Percentiles rank a stretch among this genome's conserved stretches.
Evolutionary conservation across 208 protist genomes (phyloP).

Genomic region (Trypanosoma melophagium): DNA sequence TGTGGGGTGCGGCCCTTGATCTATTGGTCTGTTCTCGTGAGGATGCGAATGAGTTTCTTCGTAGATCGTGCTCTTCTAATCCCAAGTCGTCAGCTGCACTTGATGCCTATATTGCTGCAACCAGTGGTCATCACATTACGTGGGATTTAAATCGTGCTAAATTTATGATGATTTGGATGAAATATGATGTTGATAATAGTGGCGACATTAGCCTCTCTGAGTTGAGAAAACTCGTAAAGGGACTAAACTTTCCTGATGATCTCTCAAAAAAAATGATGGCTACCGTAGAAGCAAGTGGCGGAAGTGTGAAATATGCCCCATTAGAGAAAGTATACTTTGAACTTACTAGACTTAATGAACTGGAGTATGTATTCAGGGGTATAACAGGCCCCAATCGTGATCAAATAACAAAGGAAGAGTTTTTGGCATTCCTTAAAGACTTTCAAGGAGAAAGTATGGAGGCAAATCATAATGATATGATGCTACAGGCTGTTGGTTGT

Average conservation of each 20-base stretch:
- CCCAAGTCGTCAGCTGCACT: constrained; percentile 30
- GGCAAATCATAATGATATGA: constrained; percentile 35
- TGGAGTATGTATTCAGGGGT: constrained; percentile 50
- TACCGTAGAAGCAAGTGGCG: constrained; percentile 28
- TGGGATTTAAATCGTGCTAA: constrained; percentile 52
- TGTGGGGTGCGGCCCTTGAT: constrained; percentile 41
- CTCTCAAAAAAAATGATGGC: constrained; percentile 38
- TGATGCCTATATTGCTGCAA: constrained; percentile 34
- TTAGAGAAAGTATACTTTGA: constrained; percentile 51
- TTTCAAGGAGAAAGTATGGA: constrained; percentile 46
- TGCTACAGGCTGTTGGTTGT: constrained; percentile 41
- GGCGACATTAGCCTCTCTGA: constrained; percentile 53
- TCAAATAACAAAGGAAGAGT: constrained; percentile 46
- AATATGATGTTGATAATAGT: constrained; percentile 57
- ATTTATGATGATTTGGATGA: constrained; percentile 74
- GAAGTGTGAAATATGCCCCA: constrained; percentile 37
- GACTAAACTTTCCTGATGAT: constrained; percentile 50
- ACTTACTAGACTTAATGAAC: constrained; percentile 47
- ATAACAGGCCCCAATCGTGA: constrained; percentile 19
- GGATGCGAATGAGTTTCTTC: constrained; percentile 53
- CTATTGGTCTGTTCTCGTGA: constrained; percentile 44
- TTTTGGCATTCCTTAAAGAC: constrained; percentile 44
- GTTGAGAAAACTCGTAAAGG: constrained; percentile 42
- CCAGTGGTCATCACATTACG: constrained; percentile 18
- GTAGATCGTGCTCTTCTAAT: constrained; percentile 38